Conservation (phyloP, 371 early-diverging fungal species). For the Cokeromyces recurvatus region DNA sequence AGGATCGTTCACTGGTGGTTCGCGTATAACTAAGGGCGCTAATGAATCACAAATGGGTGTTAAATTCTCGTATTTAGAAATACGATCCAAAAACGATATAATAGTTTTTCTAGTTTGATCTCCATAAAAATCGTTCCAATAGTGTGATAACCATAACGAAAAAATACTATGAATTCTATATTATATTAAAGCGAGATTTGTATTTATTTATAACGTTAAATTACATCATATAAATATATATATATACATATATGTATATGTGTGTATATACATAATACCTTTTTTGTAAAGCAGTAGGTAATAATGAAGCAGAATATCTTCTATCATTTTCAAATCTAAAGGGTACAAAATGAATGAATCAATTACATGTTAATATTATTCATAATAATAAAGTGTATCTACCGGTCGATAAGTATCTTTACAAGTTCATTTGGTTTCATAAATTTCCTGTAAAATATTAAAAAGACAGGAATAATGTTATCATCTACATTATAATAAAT, state of each 20-base stretch:
- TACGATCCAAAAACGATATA: conserved; percentile 39
- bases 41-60: conserved; percentile 40
- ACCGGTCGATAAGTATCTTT: conserved; percentile 41
- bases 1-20: conserved; percentile 39
- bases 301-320: conserved; percentile 13
- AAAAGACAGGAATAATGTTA: conserved; percentile 39
- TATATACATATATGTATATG: too few species aligned
- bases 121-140: conserved; percentile 57
- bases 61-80: conserved; percentile 28
- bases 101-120: too few species aligned
- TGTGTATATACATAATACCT: too few species aligned
- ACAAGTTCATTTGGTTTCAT: conserved; percentile 52
- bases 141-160: conserved; percentile 42
- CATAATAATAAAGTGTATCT: too few species aligned
- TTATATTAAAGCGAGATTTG: conserved; percentile 4
- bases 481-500: conserved; percentile 24
- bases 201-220: too few species aligned
- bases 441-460: conserved; percentile 53
- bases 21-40: conserved; percentile 34
- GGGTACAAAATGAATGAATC: neutral
- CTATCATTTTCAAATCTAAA: conserved; percentile 35
- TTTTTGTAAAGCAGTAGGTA: conserved; percentile 35
- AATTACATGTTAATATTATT: neutral
- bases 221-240: too few species aligned
- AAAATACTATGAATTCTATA: conserved; percentile 43